Percentiles rank a stretch among this genome's conserved stretches.
Conservation (phyloP, 1,139 yeast species). For the Scheffersomyces insectosa region DNA sequence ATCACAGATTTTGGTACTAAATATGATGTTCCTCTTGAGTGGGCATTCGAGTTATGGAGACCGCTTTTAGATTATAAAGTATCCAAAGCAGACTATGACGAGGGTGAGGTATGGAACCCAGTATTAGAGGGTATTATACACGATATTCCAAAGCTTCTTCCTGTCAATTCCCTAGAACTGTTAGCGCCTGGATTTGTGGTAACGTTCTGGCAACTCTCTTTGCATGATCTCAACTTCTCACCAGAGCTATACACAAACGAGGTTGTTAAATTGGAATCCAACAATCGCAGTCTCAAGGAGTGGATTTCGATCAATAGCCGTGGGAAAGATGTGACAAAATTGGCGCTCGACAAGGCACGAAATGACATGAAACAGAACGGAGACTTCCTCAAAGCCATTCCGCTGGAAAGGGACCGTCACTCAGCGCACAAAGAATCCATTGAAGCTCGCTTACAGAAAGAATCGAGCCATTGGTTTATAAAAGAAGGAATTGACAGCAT, state of each 20-base stretch:
- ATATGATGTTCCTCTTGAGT: conserved; percentile 57
- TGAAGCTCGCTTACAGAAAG: conserved; percentile 12
- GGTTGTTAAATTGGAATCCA: conserved; percentile 35
- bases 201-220: conserved; percentile 71
- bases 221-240: conserved; percentile 72
- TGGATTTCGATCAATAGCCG: conserved; percentile 28
- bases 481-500: conserved; percentile 13
- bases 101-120: conserved; percentile 18
- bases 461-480: conserved; percentile 27
- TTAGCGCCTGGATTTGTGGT: conserved; percentile 41
- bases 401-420: conserved; percentile 36
- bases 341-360: conserved; percentile 25
- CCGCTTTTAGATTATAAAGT: conserved; percentile 26
- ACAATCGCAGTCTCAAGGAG: conserved; percentile 33
- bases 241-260: conserved; percentile 53
- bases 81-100: conserved; percentile 6
- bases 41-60: conserved; percentile 86
- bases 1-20: conserved; percentile 46
- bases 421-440: conserved; percentile 18
- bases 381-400: conserved; percentile 21
- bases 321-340: conserved; percentile 29
- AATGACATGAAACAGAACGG: conserved; percentile 32
- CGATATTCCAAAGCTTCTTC: conserved; percentile 12
- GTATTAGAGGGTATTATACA: conserved; percentile 14
- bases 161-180: conserved; percentile 2